A percentile compares a stretch with the other conserved stretches of the same genome.
phyloP scores from a whole-genome alignment of 2,329 filamentous ascomycete species.

The Pyrenochaeta sp. region DNA sequence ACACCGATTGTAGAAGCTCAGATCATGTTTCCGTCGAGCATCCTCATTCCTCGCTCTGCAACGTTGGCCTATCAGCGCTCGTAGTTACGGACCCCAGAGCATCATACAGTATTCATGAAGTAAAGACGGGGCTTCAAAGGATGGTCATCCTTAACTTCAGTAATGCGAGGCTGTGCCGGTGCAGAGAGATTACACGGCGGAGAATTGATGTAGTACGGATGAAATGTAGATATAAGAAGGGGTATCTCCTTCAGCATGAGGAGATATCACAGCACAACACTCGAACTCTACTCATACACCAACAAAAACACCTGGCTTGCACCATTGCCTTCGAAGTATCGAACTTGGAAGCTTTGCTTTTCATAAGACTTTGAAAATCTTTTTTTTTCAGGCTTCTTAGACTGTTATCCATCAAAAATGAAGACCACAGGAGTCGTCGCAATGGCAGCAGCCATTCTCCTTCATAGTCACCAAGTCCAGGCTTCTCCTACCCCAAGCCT shows the following conservation, averaged over 20 bases:
- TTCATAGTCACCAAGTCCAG: not conserved
- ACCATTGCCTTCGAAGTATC: too few relatives aligned
- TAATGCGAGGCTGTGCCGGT: not conserved
- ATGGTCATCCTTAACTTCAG: not conserved
- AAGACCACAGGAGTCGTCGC: constrained; percentile 1
- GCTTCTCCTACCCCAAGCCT: not conserved
- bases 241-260: not conserved
- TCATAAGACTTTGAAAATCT: not conserved
- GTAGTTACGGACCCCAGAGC: not conserved
- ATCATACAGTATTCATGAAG: too few relatives aligned
- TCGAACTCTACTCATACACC: constrained; percentile 8
- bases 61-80: not conserved
- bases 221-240: not conserved
- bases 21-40: not conserved
- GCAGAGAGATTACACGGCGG: not conserved
- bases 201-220: not conserved
- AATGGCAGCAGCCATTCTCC: not conserved
- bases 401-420: not conserved
- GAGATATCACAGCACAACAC: not conserved
- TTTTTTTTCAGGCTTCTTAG: not conserved
- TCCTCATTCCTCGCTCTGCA: too few relatives aligned
- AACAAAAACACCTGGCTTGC: too few relatives aligned
- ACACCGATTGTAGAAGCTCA: not conserved
- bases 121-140: too few relatives aligned
- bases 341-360: not conserved